Conservation (phyloP, 2,329 filamentous ascomycete species). For the Hyphodiscus sp. region DNA sequence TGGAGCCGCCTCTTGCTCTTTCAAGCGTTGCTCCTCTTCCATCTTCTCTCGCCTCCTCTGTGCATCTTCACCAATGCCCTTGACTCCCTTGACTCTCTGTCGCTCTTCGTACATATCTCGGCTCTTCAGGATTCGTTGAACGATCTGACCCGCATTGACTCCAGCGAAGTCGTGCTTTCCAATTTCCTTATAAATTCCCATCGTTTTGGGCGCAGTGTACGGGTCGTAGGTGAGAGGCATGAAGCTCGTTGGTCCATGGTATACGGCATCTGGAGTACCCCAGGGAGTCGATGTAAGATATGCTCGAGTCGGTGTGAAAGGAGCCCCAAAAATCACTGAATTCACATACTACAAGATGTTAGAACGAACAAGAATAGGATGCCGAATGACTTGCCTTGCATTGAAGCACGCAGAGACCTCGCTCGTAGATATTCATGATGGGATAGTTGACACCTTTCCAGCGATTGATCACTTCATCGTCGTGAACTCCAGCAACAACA, state of each 20-base stretch:
- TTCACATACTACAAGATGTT: constrained; percentile 63
- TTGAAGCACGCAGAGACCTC: constrained; percentile 89
- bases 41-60: constrained; percentile 55
- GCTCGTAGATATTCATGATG: constrained; percentile 99
- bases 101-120: constrained; percentile 84
- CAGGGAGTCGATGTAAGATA: constrained; percentile 73
- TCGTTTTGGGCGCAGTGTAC: constrained; percentile 70
- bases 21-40: constrained; percentile 37
- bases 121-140: constrained; percentile 81
- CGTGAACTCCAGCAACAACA: constrained; percentile 88
- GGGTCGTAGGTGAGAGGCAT: constrained; percentile 61
- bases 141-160: constrained; percentile 89
- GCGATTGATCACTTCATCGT: constrained; percentile 89
- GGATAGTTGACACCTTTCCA: constrained; percentile 98
- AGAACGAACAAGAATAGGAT: constrained; percentile 1
- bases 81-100: constrained; percentile 83
- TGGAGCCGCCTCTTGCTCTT: constrained; percentile 9
- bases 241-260: constrained; percentile 93
- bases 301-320: constrained; percentile 72
- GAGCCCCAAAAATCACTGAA: constrained; percentile 81
- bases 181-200: constrained; percentile 81
- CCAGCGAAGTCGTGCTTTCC: constrained; percentile 71
- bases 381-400: constrained; percentile 60
- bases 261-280: constrained; percentile 71
- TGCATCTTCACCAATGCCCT: constrained; percentile 68